These are phyloP conservation scores for Aspergillus sp. DNA, from an alignment of 2,329 filamentous ascomycete species.

Conservation along the genomic window DNA sequence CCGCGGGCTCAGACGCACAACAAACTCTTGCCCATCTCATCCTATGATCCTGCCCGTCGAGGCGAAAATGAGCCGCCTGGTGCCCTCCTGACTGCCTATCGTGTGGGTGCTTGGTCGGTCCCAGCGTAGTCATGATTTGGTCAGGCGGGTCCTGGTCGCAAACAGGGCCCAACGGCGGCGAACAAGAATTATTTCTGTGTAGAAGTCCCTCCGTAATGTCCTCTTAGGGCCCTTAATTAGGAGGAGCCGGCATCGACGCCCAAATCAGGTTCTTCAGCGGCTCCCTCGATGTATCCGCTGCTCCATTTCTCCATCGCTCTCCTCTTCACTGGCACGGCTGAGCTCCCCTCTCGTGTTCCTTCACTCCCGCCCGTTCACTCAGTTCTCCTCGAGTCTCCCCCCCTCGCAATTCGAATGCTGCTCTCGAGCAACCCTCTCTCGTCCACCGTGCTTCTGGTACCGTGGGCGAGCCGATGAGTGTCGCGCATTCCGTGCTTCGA, in stretches of 20 bases:
- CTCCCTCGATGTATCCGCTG: not conserved
- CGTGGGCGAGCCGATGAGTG: conserved; percentile 31
- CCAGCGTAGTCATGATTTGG: conserved; percentile 15
- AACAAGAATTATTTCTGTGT: not conserved
- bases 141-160: conserved; percentile 22
- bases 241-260: conserved; percentile 1
- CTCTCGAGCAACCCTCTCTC: conserved; percentile 27
- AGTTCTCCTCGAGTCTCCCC: conserved; percentile 11
- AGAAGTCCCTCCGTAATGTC: conserved; percentile 1
- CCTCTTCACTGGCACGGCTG: not conserved
- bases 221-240: conserved; percentile 5
- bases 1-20: no score
- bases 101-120: conserved; percentile 1
- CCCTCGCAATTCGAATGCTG: conserved; percentile 30
- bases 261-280: conserved; percentile 16
- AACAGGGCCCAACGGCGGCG: conserved; percentile 4
- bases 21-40: no score
- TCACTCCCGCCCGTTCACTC: conserved; percentile 9
- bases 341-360: conserved; percentile 8
- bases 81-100: conserved; percentile 1
- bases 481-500: conserved; percentile 13
- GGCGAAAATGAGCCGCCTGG: not conserved
- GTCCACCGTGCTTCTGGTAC: conserved; percentile 31
- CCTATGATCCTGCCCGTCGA: no score
- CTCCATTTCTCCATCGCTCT: conserved; percentile 3